These are phyloP conservation scores for Cladosporium sp. DNA, from an alignment of 2,329 filamentous ascomycete species.

Conservation along the genomic window DNA sequence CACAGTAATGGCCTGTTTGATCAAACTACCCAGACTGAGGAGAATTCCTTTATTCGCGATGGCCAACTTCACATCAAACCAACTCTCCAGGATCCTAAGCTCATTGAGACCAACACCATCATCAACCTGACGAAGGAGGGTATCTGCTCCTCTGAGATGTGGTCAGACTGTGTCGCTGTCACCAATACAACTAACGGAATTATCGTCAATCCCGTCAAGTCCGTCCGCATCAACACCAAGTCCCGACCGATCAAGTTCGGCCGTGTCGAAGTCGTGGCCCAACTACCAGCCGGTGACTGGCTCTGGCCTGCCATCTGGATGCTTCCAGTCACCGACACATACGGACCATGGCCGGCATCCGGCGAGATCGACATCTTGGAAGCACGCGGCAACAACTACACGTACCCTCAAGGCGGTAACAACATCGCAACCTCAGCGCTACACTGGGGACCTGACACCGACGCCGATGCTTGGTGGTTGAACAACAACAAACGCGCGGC, in stretches of 20 bases:
- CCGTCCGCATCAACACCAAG: conserved; percentile 73
- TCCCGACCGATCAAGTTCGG: conserved; percentile 73
- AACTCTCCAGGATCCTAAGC: conserved; percentile 65
- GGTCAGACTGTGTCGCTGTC: conserved; percentile 60
- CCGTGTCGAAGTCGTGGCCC: conserved; percentile 73
- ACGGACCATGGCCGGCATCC: conserved; percentile 73
- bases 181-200: conserved; percentile 76
- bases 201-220: conserved; percentile 73
- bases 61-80: conserved; percentile 71
- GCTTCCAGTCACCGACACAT: conserved; percentile 68
- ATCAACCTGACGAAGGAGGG: conserved; percentile 65
- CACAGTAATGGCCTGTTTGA: conserved; percentile 75
- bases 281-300: conserved; percentile 76
- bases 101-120: conserved; percentile 62
- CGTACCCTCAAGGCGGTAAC: conserved; percentile 72
- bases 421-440: conserved; percentile 75
- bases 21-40: conserved; percentile 64
- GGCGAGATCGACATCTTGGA: conserved; percentile 84
- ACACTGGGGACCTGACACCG: conserved; percentile 73
- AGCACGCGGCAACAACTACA: conserved; percentile 76
- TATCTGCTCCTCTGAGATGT: conserved; percentile 61
- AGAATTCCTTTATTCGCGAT: conserved; percentile 70
- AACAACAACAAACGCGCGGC: conserved; percentile 74
- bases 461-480: conserved; percentile 76
- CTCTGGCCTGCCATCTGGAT: conserved; percentile 93